These are phyloP conservation scores for Penicillium sp. DNA, from an alignment of 2,329 filamentous ascomycete species.

Conservation along the genomic window DNA sequence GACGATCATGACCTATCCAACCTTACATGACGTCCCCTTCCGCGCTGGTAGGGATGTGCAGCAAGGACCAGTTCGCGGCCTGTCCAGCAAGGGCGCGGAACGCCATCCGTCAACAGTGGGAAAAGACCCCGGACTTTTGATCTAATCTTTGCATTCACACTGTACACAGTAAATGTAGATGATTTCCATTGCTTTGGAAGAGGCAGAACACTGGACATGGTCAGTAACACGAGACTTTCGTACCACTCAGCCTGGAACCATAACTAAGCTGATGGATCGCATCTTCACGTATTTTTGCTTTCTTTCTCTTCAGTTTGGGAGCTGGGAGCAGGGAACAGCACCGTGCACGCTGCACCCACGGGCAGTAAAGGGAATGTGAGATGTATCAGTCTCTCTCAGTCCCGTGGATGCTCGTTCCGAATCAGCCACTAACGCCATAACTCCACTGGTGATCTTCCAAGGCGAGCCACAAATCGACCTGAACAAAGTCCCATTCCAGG, in stretches of 20 bases:
- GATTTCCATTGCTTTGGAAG: neutral
- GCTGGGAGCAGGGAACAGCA: neutral
- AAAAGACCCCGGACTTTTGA: neutral
- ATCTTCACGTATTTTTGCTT: neutral
- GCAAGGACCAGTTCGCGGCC: constrained; percentile 30
- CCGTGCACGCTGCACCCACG: constrained; percentile 4
- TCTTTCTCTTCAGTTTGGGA: neutral
- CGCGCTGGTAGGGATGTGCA: constrained; percentile 29
- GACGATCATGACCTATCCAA: constrained; percentile 36
- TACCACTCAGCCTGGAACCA: neutral
- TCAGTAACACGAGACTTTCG: neutral
- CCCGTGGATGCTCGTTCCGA: constrained; percentile 10
- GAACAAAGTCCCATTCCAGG: neutral
- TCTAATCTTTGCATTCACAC: neutral
- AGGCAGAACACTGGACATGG: neutral
- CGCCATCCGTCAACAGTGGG: constrained; percentile 12
- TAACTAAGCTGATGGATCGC: neutral
- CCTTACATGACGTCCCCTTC: constrained; percentile 41
- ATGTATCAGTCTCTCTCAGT: constrained; percentile 21
- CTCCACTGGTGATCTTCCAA: constrained; percentile 10
- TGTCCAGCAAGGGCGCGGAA: constrained; percentile 33
- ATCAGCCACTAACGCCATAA: constrained; percentile 20
- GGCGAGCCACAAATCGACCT: neutral
- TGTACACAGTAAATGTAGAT: no score
- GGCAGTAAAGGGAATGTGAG: constrained; percentile 26